phyloP scores from a whole-genome alignment of 108 stramenopile genomes.

The Skeletonema grethae region DNA sequence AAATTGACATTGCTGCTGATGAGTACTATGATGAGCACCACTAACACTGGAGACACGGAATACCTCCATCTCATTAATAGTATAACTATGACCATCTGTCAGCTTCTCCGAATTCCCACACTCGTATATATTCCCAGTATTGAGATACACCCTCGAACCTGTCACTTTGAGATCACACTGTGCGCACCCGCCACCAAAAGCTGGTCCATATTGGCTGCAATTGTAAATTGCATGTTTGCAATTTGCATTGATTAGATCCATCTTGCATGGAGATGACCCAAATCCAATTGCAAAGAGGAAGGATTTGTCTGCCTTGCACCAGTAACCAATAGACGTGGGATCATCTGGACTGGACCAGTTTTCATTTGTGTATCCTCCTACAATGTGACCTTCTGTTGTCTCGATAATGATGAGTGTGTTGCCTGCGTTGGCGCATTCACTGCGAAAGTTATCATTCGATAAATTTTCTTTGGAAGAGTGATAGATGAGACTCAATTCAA shows the following conservation, averaged over 20 bases:
- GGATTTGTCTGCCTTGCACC: constrained; percentile 16
- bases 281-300: constrained; percentile 25
- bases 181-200: constrained; percentile 18
- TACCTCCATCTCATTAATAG: constrained; percentile 23
- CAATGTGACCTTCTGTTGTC: constrained; percentile 11
- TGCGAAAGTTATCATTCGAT: constrained; percentile 13
- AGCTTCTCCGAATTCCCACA: constrained; percentile 5
- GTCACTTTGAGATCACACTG: constrained; percentile 13
- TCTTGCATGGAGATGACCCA: constrained; percentile 17
- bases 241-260: constrained; percentile 16
- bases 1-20: not conserved
- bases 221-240: constrained; percentile 9
- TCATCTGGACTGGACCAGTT: constrained; percentile 9
- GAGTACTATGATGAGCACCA: not conserved
- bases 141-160: constrained; percentile 2
- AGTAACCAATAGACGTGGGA: not conserved
- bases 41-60: constrained; percentile 10
- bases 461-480: constrained; percentile 30
- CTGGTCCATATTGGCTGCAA: constrained; percentile 4
- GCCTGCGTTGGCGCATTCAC: constrained; percentile 18
- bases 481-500: constrained; percentile 21
- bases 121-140: constrained; percentile 8
- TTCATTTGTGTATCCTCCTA: constrained; percentile 18
- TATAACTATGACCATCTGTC: not conserved
- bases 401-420: constrained; percentile 18